Conservation (phyloP, 2,329 filamentous ascomycete species). For the Botrytis tulipae region DNA sequence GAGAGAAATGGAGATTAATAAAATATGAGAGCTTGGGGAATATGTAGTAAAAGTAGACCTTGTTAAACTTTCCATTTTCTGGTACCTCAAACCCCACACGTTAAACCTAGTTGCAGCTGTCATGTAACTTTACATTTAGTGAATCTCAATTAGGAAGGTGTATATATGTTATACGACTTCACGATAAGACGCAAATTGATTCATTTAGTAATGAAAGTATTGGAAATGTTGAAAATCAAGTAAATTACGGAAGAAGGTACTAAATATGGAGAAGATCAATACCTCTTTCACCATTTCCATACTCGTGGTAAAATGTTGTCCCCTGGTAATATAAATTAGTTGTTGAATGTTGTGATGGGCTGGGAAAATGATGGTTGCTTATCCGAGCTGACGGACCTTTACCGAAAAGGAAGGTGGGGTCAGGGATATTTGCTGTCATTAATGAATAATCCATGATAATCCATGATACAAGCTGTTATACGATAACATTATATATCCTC, state of each 20-base stretch:
- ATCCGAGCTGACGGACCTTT: conserved; percentile 1
- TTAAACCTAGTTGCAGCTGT: not conserved
- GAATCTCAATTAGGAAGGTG: conserved; percentile 8
- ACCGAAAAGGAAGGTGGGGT: conserved; percentile 13
- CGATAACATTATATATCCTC: not conserved
- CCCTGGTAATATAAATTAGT: not conserved
- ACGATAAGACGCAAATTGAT: conserved; percentile 14
- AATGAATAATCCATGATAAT: not conserved
- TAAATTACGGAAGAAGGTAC: not conserved
- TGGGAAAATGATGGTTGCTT: conserved; percentile 8
- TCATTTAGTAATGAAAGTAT: not conserved
- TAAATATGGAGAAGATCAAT: not conserved
- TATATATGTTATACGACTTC: conserved; percentile 14
- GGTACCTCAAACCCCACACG: not conserved
- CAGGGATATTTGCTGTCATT: not conserved
- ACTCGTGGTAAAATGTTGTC: not conserved
- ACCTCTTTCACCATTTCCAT: not conserved
- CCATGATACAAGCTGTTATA: not conserved
- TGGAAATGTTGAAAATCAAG: not conserved
- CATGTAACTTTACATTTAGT: conserved; percentile 8
- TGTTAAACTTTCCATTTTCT: not conserved
- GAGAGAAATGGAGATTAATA: not conserved
- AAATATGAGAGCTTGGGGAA: not conserved
- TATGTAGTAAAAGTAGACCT: not conserved
- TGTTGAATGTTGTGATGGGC: not conserved